phyloP scores from a whole-genome alignment of 176 grass and related monocot genomes.

The Hordeum marinum region DNA sequence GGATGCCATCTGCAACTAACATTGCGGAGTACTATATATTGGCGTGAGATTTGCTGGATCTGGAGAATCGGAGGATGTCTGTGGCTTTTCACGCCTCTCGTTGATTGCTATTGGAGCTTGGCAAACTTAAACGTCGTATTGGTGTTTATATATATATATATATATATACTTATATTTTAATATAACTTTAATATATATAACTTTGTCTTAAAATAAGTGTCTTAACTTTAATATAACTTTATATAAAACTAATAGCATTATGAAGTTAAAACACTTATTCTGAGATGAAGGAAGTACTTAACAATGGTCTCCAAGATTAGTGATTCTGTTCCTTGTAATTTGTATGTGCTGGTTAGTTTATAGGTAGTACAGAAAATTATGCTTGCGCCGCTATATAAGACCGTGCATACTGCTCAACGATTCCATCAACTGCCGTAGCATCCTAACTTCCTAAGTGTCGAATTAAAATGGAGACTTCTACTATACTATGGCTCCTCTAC shows the following conservation, averaged over 20 bases:
- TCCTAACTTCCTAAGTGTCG: not conserved
- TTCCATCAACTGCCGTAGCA: not conserved
- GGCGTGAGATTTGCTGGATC: not conserved
- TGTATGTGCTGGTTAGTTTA: not conserved
- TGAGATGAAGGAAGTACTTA: too few relatives aligned
- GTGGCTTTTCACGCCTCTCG: not conserved
- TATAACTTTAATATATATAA: too few relatives aligned
- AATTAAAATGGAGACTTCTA: constrained; percentile 34
- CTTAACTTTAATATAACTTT: too few relatives aligned
- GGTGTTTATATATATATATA: not conserved
- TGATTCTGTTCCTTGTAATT: not conserved
- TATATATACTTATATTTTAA: too few relatives aligned
- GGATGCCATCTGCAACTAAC: not conserved
- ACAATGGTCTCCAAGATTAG: not conserved
- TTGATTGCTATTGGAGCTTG: not conserved
- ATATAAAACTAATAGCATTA: too few relatives aligned
- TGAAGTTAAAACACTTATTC: too few relatives aligned
- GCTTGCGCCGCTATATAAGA: constrained; percentile 20
- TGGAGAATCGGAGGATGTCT: not conserved
- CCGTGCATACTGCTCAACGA: not conserved
- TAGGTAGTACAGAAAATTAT: not conserved
- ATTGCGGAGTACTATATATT: not conserved
- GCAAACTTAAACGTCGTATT: not conserved
- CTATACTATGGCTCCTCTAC: constrained; percentile 28
- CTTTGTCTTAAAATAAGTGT: too few relatives aligned